Evolutionary conservation across 2,329 filamentous ascomycete species (phyloP), one percentile per base, ranked within the genome.

Genomic region (Capronia coronata): DNA sequence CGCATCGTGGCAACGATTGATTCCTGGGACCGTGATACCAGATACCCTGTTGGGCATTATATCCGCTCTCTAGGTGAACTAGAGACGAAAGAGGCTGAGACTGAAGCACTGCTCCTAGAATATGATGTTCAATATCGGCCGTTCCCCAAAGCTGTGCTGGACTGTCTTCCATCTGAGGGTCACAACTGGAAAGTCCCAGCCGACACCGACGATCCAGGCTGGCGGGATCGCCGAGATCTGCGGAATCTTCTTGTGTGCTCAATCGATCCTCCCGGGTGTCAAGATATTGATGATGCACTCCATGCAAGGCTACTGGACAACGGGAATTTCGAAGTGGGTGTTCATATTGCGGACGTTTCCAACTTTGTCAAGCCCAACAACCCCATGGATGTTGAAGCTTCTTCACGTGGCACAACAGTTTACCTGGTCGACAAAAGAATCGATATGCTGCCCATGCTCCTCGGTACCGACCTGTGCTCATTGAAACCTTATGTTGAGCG

Each of bases 401-500:
- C 88, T 64, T 81, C 94, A 63, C 84, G 93, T 62, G 93, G 93
- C 55, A 97, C 93, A 3, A 97, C 91, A 0, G 93, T 98, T 22
- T 98, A 98, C 66, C 75, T 98, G 13, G 93, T 98, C 2, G 93
- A 98, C 69, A 98, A 98, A 75, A 89, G 93, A 62, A 98, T 98
- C 62, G 94, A 98, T 73, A 98, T 98, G 94, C 77, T 98, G 67
- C 94, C 94, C 1, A 90, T 89, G 77, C 82, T 98, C 25, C 82
- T 98, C 10, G 93, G 93, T 50, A 98, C 93, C 0, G 90, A 98
- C 63, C 75, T 98, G 1, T 98, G 93, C 71, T 98, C 93, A 0
- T 74, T 98, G 16, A 97, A 97, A 68, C 93, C 93, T 0, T 93
- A 96, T 62, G 89, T 98, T n/a, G 93, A 98, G 71, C 86, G 87